A percentile compares a stretch with the other conserved stretches of the same genome.
Conservation (phyloP, 108 stramenopile genomes). For the Cyclotella sp. region DNA sequence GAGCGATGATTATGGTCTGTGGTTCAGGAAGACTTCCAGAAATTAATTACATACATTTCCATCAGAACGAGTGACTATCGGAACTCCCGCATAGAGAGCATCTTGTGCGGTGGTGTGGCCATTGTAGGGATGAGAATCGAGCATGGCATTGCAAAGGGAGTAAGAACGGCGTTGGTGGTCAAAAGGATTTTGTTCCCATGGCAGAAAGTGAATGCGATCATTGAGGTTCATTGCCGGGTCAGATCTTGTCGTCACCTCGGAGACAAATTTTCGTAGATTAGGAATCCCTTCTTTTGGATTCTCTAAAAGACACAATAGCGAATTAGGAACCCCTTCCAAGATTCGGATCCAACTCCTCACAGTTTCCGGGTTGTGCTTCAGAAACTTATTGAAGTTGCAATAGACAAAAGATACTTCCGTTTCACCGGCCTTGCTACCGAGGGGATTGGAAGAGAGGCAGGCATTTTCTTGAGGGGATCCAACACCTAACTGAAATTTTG, state of each 20-base stretch:
- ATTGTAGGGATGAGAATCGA: constrained; percentile 88
- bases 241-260: constrained; percentile 38
- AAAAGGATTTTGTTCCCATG: constrained; percentile 85
- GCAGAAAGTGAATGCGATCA: constrained; percentile 75
- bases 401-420: constrained; percentile 69
- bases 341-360: constrained; percentile 82
- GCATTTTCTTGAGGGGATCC: constrained; percentile 83
- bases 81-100: constrained; percentile 83
- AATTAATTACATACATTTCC: constrained; percentile 34
- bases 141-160: constrained; percentile 86
- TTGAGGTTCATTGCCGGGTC: constrained; percentile 40
- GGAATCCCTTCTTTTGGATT: constrained; percentile 69
- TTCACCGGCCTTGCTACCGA: constrained; percentile 48
- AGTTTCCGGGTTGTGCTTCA: constrained; percentile 88
- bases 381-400: constrained; percentile 89
- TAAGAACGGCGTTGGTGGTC: constrained; percentile 81
- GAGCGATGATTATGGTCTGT: too few relatives aligned
- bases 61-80: constrained; percentile 84
- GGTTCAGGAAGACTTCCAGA: too few relatives aligned
- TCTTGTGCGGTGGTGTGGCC: constrained; percentile 89
- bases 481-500: constrained; percentile 63
- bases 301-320: constrained; percentile 81
- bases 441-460: constrained; percentile 53
- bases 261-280: constrained; percentile 73
- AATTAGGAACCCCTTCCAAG: constrained; percentile 76